Base-by-base conservation (phyloP, 257 asterid genomes). In the Verbena officinalis region DNA sequence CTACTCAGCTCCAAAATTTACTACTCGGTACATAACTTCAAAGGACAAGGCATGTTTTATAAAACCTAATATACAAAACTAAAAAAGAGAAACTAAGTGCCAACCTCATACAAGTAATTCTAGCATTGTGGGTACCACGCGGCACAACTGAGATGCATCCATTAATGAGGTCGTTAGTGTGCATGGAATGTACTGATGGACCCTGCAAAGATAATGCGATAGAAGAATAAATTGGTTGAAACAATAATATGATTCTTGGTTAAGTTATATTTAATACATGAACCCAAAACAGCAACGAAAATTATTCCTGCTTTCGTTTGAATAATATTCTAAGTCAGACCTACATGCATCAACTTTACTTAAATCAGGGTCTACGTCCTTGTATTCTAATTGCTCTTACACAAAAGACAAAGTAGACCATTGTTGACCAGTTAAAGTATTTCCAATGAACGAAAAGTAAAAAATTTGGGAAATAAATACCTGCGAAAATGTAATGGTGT, bases 31-130 rank as follows among this genome's bases (percentile, higher is more conserved):
- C 45, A 57, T 34, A 63, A 36, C 40, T 55, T 65, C 15, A 12
- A 62, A 43, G 56, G 34, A 40, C 52, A 31, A 17, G 42, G 51
- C 69, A 19, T 27, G 12, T 49, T n/a, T n/a, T 17, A 43, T 23
- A 36, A 38, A 64, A 45, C 10, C 5, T 4, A 30, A 19, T 7
- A 59, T 54, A 46, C 2, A 54, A 30, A 44, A n/a, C 33, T 27
- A 53, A 68, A 59, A 62, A 42, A 43, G 22, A 27, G 62, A 58
- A 24, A 12, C 39, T 61, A 51, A 62, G 52, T 73, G 42, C 70
- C 60, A 77, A 90, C 96, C 97, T 85, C 85, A 77, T 80, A 71
- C 84, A 90, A 55, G 92, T 83, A 62, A 90, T 69, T 80, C 84
- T 85, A 59, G 96, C 86, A 11, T 71, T 78, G 78, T 90, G 97